Evolutionary conservation across 2,329 filamentous ascomycete species (phyloP).

Genomic region (Penicillium sp.): DNA sequence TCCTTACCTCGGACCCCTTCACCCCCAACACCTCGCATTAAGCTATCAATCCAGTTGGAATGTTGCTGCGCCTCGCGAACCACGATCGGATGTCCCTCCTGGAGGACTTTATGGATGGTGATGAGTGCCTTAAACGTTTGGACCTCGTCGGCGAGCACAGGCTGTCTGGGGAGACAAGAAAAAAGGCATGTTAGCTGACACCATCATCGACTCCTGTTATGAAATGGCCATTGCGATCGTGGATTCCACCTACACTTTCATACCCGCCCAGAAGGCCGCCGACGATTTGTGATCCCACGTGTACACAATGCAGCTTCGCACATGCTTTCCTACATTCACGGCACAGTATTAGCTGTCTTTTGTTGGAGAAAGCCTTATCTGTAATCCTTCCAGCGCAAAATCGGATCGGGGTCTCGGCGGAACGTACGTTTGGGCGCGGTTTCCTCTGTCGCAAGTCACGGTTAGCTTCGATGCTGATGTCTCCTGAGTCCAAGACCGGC

Average conservation of each 20-base stretch:
- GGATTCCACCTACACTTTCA: conserved; percentile 80
- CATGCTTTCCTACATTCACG: conserved; percentile 68
- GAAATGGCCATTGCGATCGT: neutral
- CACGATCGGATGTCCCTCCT: conserved; percentile 87
- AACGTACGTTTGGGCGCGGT: conserved; percentile 59
- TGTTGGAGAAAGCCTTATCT: neutral
- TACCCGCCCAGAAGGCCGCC: conserved; percentile 89
- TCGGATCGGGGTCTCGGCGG: conserved; percentile 2
- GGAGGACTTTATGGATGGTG: conserved; percentile 93
- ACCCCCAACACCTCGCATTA: conserved; percentile 74
- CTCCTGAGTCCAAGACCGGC: conserved; percentile 3
- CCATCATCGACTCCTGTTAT: neutral
- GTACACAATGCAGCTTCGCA: conserved; percentile 94
- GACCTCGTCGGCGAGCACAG: conserved; percentile 95
- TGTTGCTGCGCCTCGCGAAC: conserved; percentile 85
- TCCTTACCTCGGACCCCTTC: conserved; percentile 70
- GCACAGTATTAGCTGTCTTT: conserved; percentile 6
- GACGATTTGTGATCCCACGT: conserved; percentile 99
- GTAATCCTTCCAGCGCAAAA: neutral
- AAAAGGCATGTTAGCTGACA: conserved; percentile 7
- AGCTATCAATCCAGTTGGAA: conserved; percentile 83
- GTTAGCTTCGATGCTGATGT: conserved; percentile 7
- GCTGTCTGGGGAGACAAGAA: conserved; percentile 57
- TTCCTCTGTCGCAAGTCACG: conserved; percentile 45
- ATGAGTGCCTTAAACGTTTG: conserved; percentile 99